Base-by-base conservation (phyloP, 495 filamentous ascomycete genomes). In the Gamarada debralockiae region DNA sequence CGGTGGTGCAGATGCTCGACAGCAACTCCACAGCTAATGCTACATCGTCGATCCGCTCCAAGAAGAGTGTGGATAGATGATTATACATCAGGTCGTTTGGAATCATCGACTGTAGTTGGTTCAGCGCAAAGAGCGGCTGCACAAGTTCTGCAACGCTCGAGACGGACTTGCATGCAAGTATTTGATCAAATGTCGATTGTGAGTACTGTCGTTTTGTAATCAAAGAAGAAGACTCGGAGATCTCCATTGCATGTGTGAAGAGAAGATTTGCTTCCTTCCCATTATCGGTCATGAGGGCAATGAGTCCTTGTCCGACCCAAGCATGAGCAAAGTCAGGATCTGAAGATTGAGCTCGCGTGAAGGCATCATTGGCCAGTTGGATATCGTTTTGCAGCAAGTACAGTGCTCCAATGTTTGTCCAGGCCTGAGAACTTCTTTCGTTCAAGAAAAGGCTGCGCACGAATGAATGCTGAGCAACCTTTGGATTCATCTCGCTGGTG, bases 211-310 rank as follows among this genome's bases (percentile, higher is more conserved):
- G 78, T 68, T 90, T 88, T 5, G 84, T 75, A 17, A 91, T 65
- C 8, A 78, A 67, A 3, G 84, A 83, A 3, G 87, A 84, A 2
- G 87, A 85, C 40, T 85, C 84, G 0, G 90, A 80, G 48, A 99
- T 95, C 56, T 95, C 93, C 70, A 95, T 92, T 3, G 92, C 91
- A 69, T 99, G 93, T n/a, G 88, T 89, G 63, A 96, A 97, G 10
- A 97, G 77, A 25, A 81, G 79, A 13, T 86, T 77, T 2, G 93
- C 90, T 66, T 97, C 89, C 53, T 78, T 78, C 0, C 65, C 22
- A 50, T 95, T 83, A 1, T 86, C 88, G n/a, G 79, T 73, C 18
- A 88, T 72, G 2, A 64, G 48, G 12, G 92, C 90, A 12, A 97
- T 73, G 7, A 96, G 68, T 10, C 91, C 93, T 68, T 97, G 93